Evolutionary conservation across 768 basidiomycete genomes (phyloP).

Genomic region (Naganishia kalamii): DNA sequence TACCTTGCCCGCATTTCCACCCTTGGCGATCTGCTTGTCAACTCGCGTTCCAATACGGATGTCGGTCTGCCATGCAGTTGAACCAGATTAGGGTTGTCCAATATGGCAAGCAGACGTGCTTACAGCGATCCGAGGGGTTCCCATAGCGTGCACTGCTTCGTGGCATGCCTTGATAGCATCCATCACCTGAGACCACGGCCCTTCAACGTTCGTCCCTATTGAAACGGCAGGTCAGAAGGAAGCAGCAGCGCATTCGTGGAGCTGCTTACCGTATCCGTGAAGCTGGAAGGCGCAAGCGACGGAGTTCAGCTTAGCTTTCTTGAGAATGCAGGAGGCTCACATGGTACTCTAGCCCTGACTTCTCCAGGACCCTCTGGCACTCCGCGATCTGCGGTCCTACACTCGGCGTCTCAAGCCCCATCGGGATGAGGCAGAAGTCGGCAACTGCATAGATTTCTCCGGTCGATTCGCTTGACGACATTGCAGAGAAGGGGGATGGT

Average conservation of each 20-base stretch:
- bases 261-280: constrained; percentile 8
- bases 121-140: constrained; percentile 40
- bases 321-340: constrained; percentile 35
- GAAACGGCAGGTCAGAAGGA: background rate
- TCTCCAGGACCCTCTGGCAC: constrained; percentile 73
- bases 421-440: constrained; percentile 46
- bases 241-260: background rate
- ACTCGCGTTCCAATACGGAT: constrained; percentile 88
- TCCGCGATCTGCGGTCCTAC: constrained; percentile 43
- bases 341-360: constrained; percentile 74
- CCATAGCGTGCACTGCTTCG: constrained; percentile 43
- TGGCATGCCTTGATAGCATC: constrained; percentile 88
- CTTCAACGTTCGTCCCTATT: constrained; percentile 71
- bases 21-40: constrained; percentile 56
- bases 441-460: constrained; percentile 42
- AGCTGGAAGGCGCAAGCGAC: background rate
- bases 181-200: constrained; percentile 76
- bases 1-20: constrained; percentile 74
- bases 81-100: background rate
- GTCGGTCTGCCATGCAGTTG: constrained; percentile 63
- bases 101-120: constrained; percentile 1
- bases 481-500: background rate
- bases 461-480: background rate
- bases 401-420: constrained; percentile 36
- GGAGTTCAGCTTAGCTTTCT: too few species aligned